These are phyloP conservation scores for Trichoderma cornu-damae DNA, from an alignment of 2,329 filamentous ascomycete genomes.

Conservation along the genomic window DNA sequence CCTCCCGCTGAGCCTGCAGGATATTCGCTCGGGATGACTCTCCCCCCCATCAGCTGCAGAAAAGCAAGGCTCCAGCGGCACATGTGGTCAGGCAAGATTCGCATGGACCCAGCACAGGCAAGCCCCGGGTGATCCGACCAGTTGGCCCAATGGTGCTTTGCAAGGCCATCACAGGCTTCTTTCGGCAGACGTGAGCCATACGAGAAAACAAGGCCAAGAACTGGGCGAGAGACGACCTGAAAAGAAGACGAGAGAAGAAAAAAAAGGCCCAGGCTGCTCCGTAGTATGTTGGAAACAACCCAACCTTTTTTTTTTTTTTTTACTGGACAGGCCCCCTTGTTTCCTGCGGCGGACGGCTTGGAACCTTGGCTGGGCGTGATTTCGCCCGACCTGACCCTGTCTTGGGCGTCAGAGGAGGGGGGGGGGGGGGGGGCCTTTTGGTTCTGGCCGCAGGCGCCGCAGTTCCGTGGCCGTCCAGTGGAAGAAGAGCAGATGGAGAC, in stretches of 20 bases:
- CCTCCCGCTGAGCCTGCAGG: no score
- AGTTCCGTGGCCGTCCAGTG: background rate
- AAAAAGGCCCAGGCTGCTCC: conserved; percentile 1
- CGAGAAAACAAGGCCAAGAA: background rate
- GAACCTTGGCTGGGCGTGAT: conserved; percentile 6
- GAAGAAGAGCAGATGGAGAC: background rate
- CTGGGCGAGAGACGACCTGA: background rate
- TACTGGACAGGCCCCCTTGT: conserved; percentile 9
- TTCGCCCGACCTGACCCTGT: conserved; percentile 1
- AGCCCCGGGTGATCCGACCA: no score
- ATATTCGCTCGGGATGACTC: no score
- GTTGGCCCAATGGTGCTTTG: no score
- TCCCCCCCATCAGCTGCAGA: no score
- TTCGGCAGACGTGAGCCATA: background rate
- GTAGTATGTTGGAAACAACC: no score
- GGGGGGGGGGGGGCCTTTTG: background rate
- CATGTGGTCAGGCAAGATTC: no score
- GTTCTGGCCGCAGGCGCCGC: conserved; percentile 14
- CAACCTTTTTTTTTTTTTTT: no score
- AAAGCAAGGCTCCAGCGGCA: no score
- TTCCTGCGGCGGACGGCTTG: conserved; percentile 11
- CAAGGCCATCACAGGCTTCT: no score
- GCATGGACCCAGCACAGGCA: no score
- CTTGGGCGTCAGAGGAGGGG: no score
- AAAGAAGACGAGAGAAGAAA: background rate